Conservation (phyloP, 179 eudicot genomes). For the Carnegiea gigantea region DNA sequence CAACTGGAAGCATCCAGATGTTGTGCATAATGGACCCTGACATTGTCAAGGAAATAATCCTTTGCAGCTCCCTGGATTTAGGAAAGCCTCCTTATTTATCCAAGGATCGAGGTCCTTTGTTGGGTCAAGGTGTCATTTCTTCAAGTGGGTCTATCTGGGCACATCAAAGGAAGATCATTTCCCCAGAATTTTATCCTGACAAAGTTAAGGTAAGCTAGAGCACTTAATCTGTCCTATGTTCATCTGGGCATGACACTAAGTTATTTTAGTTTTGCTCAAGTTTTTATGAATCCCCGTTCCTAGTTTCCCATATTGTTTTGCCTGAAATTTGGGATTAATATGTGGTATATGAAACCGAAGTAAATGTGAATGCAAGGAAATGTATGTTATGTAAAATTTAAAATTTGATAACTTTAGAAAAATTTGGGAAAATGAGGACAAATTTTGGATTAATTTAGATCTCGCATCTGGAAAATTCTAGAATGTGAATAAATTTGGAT, state of each 20-base stretch:
- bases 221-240: not conserved
- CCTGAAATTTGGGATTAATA: too few relatives aligned
- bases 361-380: too few relatives aligned
- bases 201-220: slow-evolving; percentile 31
- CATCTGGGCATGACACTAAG: not conserved
- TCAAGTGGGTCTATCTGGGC: slow-evolving; percentile 32
- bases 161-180: slow-evolving; percentile 31
- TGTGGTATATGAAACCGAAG: too few relatives aligned
- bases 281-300: too few relatives aligned
- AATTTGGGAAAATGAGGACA: not conserved
- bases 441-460: not conserved
- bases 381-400: too few relatives aligned
- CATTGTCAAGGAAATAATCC: slow-evolving; percentile 28
- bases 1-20: slow-evolving; percentile 34
- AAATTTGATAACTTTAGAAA: too few relatives aligned
- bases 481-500: too few relatives aligned
- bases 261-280: too few relatives aligned
- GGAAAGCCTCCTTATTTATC: slow-evolving; percentile 36
- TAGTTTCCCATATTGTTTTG: too few relatives aligned
- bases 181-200: slow-evolving; percentile 33
- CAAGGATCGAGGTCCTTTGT: slow-evolving; percentile 36
- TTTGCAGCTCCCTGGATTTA: slow-evolving; percentile 26
- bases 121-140: slow-evolving; percentile 31
- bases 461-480: not conserved
- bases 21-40: slow-evolving; percentile 32